Evolutionary conservation across 495 filamentous ascomycete species (phyloP).

Genomic region (Penicillium cataractarum): DNA sequence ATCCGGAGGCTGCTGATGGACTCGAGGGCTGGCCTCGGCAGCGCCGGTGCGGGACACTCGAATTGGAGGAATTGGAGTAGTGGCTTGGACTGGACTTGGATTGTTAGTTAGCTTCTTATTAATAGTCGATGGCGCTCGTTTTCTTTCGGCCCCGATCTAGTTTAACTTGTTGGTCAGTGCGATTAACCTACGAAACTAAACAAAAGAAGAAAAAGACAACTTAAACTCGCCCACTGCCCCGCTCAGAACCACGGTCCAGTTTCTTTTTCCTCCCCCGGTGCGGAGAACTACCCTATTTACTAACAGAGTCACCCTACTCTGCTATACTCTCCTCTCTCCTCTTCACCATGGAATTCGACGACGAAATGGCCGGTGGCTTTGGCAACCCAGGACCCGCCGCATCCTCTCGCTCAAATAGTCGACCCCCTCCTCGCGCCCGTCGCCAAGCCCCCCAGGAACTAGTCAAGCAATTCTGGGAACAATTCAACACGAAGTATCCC

Average conservation of each 20-base stretch:
- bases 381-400: conserved; percentile 32
- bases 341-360: conserved; percentile 38
- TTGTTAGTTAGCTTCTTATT: not conserved
- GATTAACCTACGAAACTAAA: not conserved
- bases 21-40: not conserved
- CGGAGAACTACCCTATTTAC: not conserved
- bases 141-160: not conserved
- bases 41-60: conserved; percentile 7
- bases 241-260: not conserved
- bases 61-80: not conserved
- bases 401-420: conserved; percentile 45
- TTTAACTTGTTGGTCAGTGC: conserved; percentile 13
- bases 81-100: not conserved
- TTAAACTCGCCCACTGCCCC: not conserved
- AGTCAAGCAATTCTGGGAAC: conserved; percentile 78
- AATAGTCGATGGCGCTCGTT: conserved; percentile 6
- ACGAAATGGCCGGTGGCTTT: conserved; percentile 33
- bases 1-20: conserved; percentile 13
- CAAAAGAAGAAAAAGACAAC: conserved; percentile 5
- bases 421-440: conserved; percentile 48
- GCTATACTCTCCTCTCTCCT: not conserved
- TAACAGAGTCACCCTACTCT: not conserved
- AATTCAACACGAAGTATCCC: conserved; percentile 67
- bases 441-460: conserved; percentile 68
- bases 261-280: not conserved